A percentile compares a stretch with the other conserved stretches of the same genome.
These are phyloP conservation scores for Hagleromyces aurorensis DNA, from an alignment of 805 yeast genomes.

Conservation along the genomic window DNA sequence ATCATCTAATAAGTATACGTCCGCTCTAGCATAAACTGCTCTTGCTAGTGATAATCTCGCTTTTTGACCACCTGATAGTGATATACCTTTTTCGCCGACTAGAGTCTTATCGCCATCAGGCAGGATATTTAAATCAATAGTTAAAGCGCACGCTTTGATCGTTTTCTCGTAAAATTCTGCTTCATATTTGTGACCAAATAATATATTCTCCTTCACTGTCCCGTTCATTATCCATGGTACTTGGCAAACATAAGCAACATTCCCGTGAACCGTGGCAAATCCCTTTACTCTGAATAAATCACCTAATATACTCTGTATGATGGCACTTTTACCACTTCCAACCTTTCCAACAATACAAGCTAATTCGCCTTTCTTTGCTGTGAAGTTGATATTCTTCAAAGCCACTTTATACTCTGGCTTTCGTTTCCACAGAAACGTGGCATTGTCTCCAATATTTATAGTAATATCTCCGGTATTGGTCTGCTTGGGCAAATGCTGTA, in stretches of 20 bases:
- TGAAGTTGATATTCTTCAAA: conserved; percentile 51
- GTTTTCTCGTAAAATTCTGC: conserved; percentile 74
- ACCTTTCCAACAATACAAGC: conserved; percentile 85
- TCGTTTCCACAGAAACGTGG: conserved; percentile 74
- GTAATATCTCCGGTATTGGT: conserved; percentile 56
- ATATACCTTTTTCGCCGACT: conserved; percentile 96
- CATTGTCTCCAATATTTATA: conserved; percentile 48
- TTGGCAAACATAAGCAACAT: conserved; percentile 84
- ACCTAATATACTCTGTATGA: conserved; percentile 73
- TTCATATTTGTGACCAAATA: conserved; percentile 84
- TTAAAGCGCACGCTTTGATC: conserved; percentile 79
- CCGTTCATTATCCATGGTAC: conserved; percentile 98
- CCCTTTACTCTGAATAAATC: conserved; percentile 75
- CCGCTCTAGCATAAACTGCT: conserved; percentile 93
- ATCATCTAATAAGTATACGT: conserved; percentile 84
- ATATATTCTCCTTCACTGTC: conserved; percentile 79
- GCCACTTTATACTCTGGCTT: conserved; percentile 64
- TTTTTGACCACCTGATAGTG: conserved; percentile 95
- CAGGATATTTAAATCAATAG: conserved; percentile 65
- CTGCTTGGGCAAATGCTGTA: conserved; percentile 38
- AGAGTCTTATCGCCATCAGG: conserved; percentile 88
- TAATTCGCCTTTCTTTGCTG: conserved; percentile 66
- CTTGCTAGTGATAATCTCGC: conserved; percentile 92
- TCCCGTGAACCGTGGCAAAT: conserved; percentile 61
- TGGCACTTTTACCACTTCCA: conserved; percentile 83